Conservation (phyloP, 2,329 filamentous ascomycete genomes). For the Colletotrichum chrysophilum region DNA sequence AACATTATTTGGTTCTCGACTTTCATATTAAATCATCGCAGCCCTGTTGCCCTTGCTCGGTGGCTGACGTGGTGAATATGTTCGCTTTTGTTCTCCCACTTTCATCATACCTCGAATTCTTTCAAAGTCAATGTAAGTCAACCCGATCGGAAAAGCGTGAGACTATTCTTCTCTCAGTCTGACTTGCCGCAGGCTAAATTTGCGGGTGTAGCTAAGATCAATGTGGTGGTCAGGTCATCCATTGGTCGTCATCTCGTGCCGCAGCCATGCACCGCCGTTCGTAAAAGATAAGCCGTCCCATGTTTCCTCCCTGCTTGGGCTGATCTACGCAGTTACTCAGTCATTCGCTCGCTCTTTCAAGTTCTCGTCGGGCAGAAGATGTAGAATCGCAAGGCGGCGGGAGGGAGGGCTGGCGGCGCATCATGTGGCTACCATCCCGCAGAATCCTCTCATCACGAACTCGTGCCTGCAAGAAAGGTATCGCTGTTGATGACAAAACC, state of each 20-base stretch:
- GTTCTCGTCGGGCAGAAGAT: background rate
- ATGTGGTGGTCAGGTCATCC: background rate
- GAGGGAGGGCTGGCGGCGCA: background rate
- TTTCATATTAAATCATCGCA: background rate
- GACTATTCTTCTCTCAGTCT: too few species aligned
- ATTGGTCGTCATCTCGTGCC: background rate
- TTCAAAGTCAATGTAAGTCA: too few species aligned
- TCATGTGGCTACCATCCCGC: background rate
- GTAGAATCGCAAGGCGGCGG: background rate
- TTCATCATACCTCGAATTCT: too few species aligned
- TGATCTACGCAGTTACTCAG: background rate
- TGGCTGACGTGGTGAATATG: too few species aligned
- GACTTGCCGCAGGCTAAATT: too few species aligned
- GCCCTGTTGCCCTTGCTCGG: background rate
- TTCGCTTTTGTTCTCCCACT: too few species aligned
- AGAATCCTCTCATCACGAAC: background rate
- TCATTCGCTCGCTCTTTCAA: background rate
- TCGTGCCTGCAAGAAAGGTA: slow-evolving; percentile 4
- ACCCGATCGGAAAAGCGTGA: too few species aligned
- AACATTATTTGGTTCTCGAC: background rate
- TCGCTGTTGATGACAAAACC: slow-evolving; percentile 13
- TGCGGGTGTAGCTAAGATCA: too few species aligned
- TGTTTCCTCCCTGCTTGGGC: background rate
- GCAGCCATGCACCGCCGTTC: background rate
- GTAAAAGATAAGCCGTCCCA: background rate